Evolutionary conservation across 345 rosid genomes (phyloP), one percentile per base, ranked within the genome.

Genomic region (Dimocarpus longan): DNA sequence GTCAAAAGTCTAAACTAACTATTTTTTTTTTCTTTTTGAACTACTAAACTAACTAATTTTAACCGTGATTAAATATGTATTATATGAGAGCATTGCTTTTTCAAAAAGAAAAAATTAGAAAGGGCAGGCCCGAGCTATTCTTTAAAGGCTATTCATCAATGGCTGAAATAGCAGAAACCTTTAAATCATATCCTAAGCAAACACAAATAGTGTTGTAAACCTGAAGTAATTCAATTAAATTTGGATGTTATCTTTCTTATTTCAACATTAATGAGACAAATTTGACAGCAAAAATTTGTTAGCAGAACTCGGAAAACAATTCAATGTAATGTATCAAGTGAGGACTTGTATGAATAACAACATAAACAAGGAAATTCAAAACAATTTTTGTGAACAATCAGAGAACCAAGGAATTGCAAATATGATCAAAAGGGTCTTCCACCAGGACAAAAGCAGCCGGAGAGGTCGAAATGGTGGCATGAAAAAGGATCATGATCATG

Each of bases 371-470:
- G 4, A 68, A 67, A 56, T 68, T 46, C 57, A 52, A 76, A 75
- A 56, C 42, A 76, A 54, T 12, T 68, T 60, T n/a, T 76, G 67
- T 76, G 42, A 76, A 67, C 56, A 76, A 32, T 66, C 5, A 75
- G 43, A 75, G 11, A 50, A 13, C 56, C 63, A 57, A 67, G 37
- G 42, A 68, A 40, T 67, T 66, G 18, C 66, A 60, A 68, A 56
- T 40, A 68, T 76, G 73, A 68, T 68, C 22, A 66, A 64, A 22
- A n/a, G 50, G 70, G 26, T 37, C 73, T 43, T 50, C 48, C 63
- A 11, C 78, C 48, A 42, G 37, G 37, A 32, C 6, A 50, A 76
- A 66, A 54, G 32, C 28, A 26, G 44, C 32, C 28, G 52, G 21
- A 46, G 56, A 32, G 12, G 50, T 66, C 26, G 5, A 75, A 48